These are phyloP conservation scores for Astragalus glycyphyllos DNA, from an alignment of 306 rosid species.

Conservation along the genomic window DNA sequence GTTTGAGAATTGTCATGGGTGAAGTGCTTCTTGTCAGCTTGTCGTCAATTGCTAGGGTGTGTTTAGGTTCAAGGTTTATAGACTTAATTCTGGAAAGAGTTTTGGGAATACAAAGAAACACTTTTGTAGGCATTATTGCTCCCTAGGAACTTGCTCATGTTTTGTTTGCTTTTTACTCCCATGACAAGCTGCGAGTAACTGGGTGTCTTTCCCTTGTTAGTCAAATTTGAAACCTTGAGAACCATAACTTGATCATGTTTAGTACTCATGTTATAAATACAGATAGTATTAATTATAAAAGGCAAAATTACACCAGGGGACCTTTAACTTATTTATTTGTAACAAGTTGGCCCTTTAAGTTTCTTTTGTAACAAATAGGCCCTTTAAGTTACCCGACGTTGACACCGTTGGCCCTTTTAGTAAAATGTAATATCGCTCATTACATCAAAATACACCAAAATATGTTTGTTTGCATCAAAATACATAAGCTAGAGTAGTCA, in stretches of 20 bases:
- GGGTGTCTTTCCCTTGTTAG: constrained; percentile 6
- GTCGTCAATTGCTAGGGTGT: neutral
- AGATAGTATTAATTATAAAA: constrained; percentile 26
- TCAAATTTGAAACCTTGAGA: neutral
- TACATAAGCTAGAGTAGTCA: too few relatives aligned
- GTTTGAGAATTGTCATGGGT: constrained; percentile 30
- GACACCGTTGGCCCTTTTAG: too few relatives aligned
- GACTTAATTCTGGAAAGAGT: neutral
- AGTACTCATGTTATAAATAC: constrained; percentile 22
- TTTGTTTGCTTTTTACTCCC: constrained; percentile 1
- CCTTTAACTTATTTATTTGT: too few relatives aligned
- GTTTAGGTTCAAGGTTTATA: constrained; percentile 2
- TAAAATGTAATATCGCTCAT: too few relatives aligned
- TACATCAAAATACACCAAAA: too few relatives aligned
- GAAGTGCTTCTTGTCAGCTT: constrained; percentile 5
- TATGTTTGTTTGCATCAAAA: too few relatives aligned
- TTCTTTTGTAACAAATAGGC: too few relatives aligned
- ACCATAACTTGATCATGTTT: constrained; percentile 12
- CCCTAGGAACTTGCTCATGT: neutral
- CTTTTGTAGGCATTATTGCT: neutral
- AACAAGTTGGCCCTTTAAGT: too few relatives aligned
- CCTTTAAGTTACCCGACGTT: too few relatives aligned
- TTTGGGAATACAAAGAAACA: neutral
- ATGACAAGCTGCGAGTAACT: neutral
- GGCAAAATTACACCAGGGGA: too few relatives aligned